These are phyloP conservation scores for Wakefieldia striispora DNA, from an alignment of 768 basidiomycete genomes.

Conservation along the genomic window DNA sequence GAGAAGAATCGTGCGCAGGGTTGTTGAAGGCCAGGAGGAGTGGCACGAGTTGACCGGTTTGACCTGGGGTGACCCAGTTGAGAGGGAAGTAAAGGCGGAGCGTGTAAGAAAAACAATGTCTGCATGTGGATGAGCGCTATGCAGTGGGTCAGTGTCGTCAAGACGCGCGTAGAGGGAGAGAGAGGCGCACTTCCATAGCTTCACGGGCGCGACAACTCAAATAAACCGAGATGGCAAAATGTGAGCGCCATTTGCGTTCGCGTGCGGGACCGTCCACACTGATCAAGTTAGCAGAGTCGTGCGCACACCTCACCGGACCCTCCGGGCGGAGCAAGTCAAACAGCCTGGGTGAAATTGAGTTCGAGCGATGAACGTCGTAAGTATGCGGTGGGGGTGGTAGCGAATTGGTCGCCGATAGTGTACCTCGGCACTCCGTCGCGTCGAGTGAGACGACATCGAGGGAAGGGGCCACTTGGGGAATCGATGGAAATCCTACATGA, in stretches of 20 bases:
- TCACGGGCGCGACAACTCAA: slow-evolving; percentile 73
- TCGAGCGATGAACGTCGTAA: slow-evolving; percentile 31
- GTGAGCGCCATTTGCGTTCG: slow-evolving; percentile 79
- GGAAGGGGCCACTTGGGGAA: no score
- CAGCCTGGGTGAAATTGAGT: slow-evolving; percentile 57
- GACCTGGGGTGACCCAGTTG: not conserved
- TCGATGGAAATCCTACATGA: no score
- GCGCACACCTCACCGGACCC: slow-evolving; percentile 72
- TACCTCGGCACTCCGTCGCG: no score
- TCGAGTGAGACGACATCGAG: no score
- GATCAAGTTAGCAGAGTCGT: slow-evolving; percentile 77
- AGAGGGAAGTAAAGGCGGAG: slow-evolving; percentile 25
- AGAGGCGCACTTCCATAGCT: slow-evolving; percentile 81
- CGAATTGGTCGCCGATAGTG: slow-evolving; percentile 26
- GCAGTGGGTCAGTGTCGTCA: not conserved
- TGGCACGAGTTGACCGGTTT: no score
- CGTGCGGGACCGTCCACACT: slow-evolving; percentile 82
- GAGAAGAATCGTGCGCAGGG: slow-evolving; percentile 75
- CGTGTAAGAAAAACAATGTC: slow-evolving; percentile 70
- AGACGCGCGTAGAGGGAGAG: slow-evolving; percentile 28
- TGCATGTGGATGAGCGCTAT: slow-evolving; percentile 77
- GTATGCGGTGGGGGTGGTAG: slow-evolving; percentile 1
- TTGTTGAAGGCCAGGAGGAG: slow-evolving; percentile 45
- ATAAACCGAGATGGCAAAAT: slow-evolving; percentile 81
- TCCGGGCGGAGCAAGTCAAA: slow-evolving; percentile 89